Conservation (phyloP, 1,139 yeast species). For the Scheffersomyces cryptocercus region DNA sequence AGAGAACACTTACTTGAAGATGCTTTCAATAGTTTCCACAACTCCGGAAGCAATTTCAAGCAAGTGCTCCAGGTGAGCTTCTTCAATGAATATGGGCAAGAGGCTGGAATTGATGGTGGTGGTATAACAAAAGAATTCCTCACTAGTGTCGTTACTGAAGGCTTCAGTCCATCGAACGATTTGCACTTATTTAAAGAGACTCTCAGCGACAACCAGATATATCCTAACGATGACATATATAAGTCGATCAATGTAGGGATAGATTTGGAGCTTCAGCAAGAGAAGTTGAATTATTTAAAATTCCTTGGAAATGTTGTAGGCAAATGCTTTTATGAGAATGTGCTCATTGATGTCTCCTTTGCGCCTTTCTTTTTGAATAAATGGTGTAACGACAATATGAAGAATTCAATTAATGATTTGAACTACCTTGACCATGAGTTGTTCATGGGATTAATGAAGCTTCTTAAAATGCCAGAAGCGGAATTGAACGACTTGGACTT, state of each 20-base stretch:
- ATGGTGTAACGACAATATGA: conserved; percentile 50
- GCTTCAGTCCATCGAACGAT: conserved; percentile 48
- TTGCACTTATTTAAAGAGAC: conserved; percentile 50
- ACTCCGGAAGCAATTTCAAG: conserved; percentile 51
- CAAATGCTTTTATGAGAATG: conserved; percentile 84
- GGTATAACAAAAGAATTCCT: conserved; percentile 92
- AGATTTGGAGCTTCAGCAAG: conserved; percentile 28
- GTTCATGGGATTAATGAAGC: conserved; percentile 63
- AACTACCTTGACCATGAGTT: conserved; percentile 68
- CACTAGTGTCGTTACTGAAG: conserved; percentile 70
- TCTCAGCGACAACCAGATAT: conserved; percentile 55
- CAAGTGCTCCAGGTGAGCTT: conserved; percentile 64
- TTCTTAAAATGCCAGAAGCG: conserved; percentile 55
- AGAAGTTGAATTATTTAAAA: conserved; percentile 43
- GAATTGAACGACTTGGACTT: conserved; percentile 64
- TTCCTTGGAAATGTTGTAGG: conserved; percentile 85
- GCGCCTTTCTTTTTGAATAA: conserved; percentile 85
- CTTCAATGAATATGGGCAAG: conserved; percentile 63
- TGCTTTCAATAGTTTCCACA: conserved; percentile 61
- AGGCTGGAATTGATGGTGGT: conserved; percentile 96
- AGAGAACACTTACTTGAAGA: conserved; percentile 73
- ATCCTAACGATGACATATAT: conserved; percentile 70
- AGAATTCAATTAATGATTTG: conserved; percentile 76
- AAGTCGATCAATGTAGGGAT: conserved; percentile 23
- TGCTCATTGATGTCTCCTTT: conserved; percentile 79